Evolutionary conservation across 2,329 filamentous ascomycete genomes (phyloP).

Genomic region (Penicillium freii): DNA sequence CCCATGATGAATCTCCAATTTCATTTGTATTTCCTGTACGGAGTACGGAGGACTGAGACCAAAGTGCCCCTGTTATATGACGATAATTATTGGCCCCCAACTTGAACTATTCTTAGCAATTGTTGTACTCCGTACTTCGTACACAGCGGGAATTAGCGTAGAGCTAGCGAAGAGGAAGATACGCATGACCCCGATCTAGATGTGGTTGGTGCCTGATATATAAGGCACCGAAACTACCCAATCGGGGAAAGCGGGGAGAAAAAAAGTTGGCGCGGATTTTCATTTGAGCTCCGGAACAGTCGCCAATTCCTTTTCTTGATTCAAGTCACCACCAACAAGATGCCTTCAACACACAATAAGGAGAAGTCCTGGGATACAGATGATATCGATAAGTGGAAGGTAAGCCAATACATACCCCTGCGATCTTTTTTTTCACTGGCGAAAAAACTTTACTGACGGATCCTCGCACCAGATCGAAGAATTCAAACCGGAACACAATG

Average conservation of each 20-base stretch:
- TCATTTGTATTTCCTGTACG: not conserved
- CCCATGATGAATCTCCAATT: not conserved
- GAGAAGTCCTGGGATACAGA: constrained; percentile 96
- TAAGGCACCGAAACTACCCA: constrained; percentile 7
- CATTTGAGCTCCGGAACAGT: constrained; percentile 19
- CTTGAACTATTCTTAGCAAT: not conserved
- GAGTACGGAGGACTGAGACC: not conserved
- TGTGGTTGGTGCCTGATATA: not conserved
- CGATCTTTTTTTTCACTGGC: not conserved
- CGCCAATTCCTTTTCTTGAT: constrained; percentile 10
- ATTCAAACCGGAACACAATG: constrained; percentile 84
- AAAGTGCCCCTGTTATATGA: not conserved
- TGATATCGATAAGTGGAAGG: constrained; percentile 96
- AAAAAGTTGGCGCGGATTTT: constrained; percentile 30
- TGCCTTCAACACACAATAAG: constrained; percentile 86
- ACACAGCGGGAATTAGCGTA: not conserved
- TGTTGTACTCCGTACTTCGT: not conserved
- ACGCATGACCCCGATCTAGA: not conserved
- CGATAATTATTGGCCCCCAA: not conserved
- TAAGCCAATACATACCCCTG: constrained; percentile 27
- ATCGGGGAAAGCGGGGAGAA: constrained; percentile 26
- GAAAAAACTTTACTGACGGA: not conserved
- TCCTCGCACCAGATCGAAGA: constrained; percentile 61
- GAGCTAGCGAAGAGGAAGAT: not conserved
- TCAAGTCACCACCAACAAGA: constrained; percentile 39